Base-by-base conservation (phyloP, 768 basidiomycete genomes). In the Suillus subluteus region DNA sequence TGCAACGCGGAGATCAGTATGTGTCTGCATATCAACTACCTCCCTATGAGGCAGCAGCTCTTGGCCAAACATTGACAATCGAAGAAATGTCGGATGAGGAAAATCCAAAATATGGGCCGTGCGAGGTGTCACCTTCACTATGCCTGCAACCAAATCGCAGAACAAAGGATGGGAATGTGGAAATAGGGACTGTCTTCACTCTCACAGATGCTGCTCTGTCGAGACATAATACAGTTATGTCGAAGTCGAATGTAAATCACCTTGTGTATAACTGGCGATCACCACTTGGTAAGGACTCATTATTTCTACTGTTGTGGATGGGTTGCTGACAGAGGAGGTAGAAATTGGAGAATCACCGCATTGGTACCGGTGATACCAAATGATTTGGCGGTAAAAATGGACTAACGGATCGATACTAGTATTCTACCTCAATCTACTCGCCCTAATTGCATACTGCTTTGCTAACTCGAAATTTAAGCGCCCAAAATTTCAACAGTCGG, bases 201-300 rank as follows among this genome's bases (percentile, higher is more conserved):
- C 68, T 83, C 65, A 83, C 81, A 44, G 83, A 86, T 71, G 74
- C 72, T 50, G 84, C 84, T 71, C 67, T 86, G 37, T 79, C 81
- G 11, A 77, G 78, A 65, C 85, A 82, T 62, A 82, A 82, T 68
- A 62, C 78, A 65, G 66, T 16, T n/a, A 30, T 62, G 54, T 62
- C 68, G 35, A 76, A 77, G 66, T 83, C 63, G 58, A 44, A n/a
- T 21, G 63, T 75, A 63, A 84, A 88, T 68, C 84, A 82, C 50
- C 76, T 89, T 77, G 82, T 91, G 59, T 81, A 87, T 68, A 85
- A 86, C 68, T 92, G 87, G 79, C 89, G 83, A 54, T 91, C 89
- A 30, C 91, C 91, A 1, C 88, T 92, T 62, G 87, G 90, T 91
- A 63, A 55, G 81, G 35, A 43, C 11, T 13, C 11, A n/a, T 62